Base-by-base conservation (phyloP, 257 asterid species). In the Rubia yunnanensis region DNA sequence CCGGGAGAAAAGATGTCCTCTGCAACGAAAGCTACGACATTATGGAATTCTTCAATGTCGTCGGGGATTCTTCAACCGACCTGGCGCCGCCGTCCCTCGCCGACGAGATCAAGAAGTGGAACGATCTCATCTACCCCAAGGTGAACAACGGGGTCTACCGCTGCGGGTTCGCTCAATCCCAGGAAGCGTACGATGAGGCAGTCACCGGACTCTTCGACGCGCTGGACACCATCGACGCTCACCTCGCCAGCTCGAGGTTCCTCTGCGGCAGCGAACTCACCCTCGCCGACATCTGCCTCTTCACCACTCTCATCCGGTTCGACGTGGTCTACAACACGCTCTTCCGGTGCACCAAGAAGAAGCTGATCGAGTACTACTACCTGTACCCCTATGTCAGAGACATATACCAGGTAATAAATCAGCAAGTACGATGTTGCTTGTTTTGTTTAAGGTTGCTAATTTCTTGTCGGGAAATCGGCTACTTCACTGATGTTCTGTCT, bases 81-180 rank as follows among this genome's bases (percentile, higher is more conserved):
- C 92, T 94, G 28, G 78, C 94, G 36, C 99, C 99, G 0, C 79
- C 78, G 10, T 63, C 66, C 3, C 70, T 89, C 80, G 81, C 69
- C 69, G 64, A 73, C 20, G 58, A 74, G 78, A 89, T 94, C 49
- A 82, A 77, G 1, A 79, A 78, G 17, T 94, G 99, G 99, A 89
- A 94, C 67, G 76, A 55, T 38, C 72, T 88, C 10, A 88, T 94
- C n/a, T 88, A 94, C 66, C 91, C 95, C 41, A 86, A 54, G 24
- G 69, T 89, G 70, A 94, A 94, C 74, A 94, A 89, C 72, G 99
- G 97, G 1, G 99, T 90, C 1, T 94, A 94, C 64, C 89, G 99
- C 82, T 92, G 99, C 55, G 99, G 99, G 57, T 94, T 94, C 73
- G 99, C 99, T 3, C 95, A 94, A 74, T 90, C 89, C 72, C 99